phyloP scores from a whole-genome alignment of 1,284 basidiomycete species.

The Apiotrichum gamsii region DNA sequence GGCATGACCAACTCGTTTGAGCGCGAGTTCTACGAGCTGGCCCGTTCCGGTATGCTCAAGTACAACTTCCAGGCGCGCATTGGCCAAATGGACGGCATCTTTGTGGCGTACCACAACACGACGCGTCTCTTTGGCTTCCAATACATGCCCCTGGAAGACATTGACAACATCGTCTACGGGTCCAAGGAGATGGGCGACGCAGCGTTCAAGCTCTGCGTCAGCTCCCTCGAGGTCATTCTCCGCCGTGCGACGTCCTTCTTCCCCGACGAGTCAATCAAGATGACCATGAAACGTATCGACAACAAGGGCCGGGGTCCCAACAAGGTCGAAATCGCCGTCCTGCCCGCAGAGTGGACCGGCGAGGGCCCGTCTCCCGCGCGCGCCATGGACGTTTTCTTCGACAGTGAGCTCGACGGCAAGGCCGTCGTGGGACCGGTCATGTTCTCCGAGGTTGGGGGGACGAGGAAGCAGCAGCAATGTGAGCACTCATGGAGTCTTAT shows the following conservation, averaged over 20 bases:
- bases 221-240: constrained; percentile 64
- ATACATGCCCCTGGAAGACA: constrained; percentile 79
- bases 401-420: constrained; percentile 43
- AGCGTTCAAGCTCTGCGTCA: constrained; percentile 71
- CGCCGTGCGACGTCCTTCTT: constrained; percentile 60
- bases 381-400: constrained; percentile 48
- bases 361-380: constrained; percentile 44
- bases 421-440: constrained; percentile 23
- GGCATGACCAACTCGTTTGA: constrained; percentile 73
- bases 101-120: constrained; percentile 93
- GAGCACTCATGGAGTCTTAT: not conserved
- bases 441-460: constrained; percentile 23
- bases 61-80: constrained; percentile 95
- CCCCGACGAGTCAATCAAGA: constrained; percentile 51
- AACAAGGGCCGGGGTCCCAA: constrained; percentile 7
- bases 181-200: constrained; percentile 58
- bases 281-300: constrained; percentile 2
- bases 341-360: constrained; percentile 54
- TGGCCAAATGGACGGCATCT: constrained; percentile 93
- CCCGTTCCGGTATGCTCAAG: constrained; percentile 89
- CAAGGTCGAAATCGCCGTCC: constrained; percentile 53
- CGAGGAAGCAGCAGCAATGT: constrained; percentile 27
- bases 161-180: constrained; percentile 78
- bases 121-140: constrained; percentile 87
- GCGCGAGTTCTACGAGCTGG: constrained; percentile 84